These are phyloP conservation scores for Scheffersomyces titani DNA, from an alignment of 1,139 yeast species.

Conservation along the genomic window DNA sequence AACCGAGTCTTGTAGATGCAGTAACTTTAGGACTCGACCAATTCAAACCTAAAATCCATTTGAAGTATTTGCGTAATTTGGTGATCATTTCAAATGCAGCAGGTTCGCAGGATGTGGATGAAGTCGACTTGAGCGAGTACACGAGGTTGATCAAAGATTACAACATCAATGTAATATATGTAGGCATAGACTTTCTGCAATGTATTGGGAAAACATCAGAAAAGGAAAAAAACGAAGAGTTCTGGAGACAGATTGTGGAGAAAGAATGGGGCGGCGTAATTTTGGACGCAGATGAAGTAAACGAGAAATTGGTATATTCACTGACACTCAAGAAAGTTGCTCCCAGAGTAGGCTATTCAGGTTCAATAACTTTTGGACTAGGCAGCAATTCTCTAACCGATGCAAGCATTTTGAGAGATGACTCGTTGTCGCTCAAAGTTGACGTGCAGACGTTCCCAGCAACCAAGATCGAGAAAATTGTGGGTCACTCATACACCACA, in stretches of 20 bases:
- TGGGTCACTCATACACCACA: slow-evolving; percentile 31
- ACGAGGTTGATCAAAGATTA: slow-evolving; percentile 15
- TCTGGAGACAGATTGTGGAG: slow-evolving; percentile 16
- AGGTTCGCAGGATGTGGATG: slow-evolving; percentile 14
- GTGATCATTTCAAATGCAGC: slow-evolving; percentile 48
- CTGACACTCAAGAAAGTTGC: slow-evolving; percentile 32
- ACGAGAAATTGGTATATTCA: slow-evolving; percentile 10
- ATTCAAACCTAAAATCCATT: slow-evolving; percentile 28
- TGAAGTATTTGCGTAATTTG: slow-evolving; percentile 38
- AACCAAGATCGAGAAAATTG: slow-evolving; percentile 44
- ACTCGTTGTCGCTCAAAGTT: slow-evolving; percentile 25
- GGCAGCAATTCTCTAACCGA: slow-evolving; percentile 13
- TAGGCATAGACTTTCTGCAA: slow-evolving; percentile 33
- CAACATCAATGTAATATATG: slow-evolving; percentile 25
- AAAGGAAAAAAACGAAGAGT: slow-evolving; percentile 1
- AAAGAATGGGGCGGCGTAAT: slow-evolving; percentile 13
- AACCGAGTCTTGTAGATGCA: slow-evolving; percentile 15
- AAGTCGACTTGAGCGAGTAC: slow-evolving; percentile 15
- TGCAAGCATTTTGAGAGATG: slow-evolving; percentile 3
- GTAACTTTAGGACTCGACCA: slow-evolving; percentile 30
- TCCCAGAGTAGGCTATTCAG: slow-evolving; percentile 39
- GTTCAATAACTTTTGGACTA: slow-evolving; percentile 42
- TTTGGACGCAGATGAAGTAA: slow-evolving; percentile 17
- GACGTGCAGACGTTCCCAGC: slow-evolving; percentile 69
- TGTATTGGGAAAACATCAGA: slow-evolving; percentile 9